phyloP scores from a whole-genome alignment of 345 rosid species.

The Gossypium mustelinum region DNA sequence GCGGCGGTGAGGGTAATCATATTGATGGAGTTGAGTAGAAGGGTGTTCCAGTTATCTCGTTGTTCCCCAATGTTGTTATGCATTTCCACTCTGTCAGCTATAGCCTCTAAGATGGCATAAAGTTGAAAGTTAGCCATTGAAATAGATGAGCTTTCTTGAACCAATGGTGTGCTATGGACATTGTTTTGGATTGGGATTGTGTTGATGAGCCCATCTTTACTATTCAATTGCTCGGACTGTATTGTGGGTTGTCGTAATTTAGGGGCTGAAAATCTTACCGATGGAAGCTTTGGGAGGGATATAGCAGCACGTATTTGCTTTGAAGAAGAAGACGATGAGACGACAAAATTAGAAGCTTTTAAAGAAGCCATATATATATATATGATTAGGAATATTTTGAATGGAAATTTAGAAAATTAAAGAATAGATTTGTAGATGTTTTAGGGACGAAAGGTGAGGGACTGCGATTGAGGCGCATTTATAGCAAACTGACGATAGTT shows the following conservation, averaged over 20 bases:
- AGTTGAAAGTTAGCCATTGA: conserved; percentile 20
- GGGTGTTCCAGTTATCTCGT: conserved; percentile 46
- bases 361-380: background rate
- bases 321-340: background rate
- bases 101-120: conserved; percentile 35
- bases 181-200: conserved; percentile 8
- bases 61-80: conserved; percentile 48
- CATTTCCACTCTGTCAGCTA: conserved; percentile 51
- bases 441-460: background rate
- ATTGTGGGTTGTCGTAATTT: conserved; percentile 16
- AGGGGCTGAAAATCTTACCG: conserved; percentile 23
- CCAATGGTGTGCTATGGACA: background rate
- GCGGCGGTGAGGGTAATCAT: conserved; percentile 47
- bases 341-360: background rate
- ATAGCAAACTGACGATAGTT: background rate
- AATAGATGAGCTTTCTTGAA: background rate
- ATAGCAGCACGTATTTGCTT: background rate
- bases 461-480: background rate
- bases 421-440: background rate
- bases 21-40: conserved; percentile 45
- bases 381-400: background rate
- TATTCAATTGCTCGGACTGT: conserved; percentile 1
- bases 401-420: background rate
- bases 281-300: background rate
- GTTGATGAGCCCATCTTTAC: conserved; percentile 5